Evolutionary conservation across 2,329 filamentous ascomycete species (phyloP).

Genomic region (Ophiocordyceps camponoti-leonardi): DNA sequence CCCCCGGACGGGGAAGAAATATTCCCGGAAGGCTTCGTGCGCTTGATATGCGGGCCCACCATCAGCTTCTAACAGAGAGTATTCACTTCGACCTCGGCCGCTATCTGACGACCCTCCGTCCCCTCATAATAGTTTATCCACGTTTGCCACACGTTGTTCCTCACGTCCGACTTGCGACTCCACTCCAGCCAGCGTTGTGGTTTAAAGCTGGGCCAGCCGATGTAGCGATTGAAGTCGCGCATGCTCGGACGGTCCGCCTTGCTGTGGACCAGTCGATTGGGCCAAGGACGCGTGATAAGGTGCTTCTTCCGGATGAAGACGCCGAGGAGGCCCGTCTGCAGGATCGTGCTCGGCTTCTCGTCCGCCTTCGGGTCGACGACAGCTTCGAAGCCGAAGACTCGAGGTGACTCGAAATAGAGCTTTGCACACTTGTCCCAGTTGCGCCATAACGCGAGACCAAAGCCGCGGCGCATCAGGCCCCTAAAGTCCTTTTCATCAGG

Average conservation of each 20-base stretch:
- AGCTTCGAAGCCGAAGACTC: slow-evolving; percentile 1
- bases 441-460: slow-evolving; percentile 8
- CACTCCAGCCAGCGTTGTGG: slow-evolving; percentile 12
- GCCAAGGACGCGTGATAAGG: slow-evolving; percentile 8
- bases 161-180: slow-evolving; percentile 5
- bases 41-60: too few species aligned
- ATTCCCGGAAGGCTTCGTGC: too few species aligned
- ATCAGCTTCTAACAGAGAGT: too few species aligned
- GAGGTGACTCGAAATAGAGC: slow-evolving; percentile 3
- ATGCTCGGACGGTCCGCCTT: slow-evolving; percentile 2
- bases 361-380: background rate
- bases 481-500: background rate
- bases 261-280: slow-evolving; percentile 6
- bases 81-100: too few species aligned
- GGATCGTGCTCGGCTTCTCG: slow-evolving; percentile 1
- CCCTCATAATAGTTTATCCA: too few species aligned
- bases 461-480: slow-evolving; percentile 3
- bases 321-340: slow-evolving; percentile 6
- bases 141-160: background rate
- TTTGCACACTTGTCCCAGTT: slow-evolving; percentile 10
- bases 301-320: slow-evolving; percentile 6
- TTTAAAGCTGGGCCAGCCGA: slow-evolving; percentile 7
- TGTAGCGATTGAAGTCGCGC: slow-evolving; percentile 7
- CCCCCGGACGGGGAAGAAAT: too few species aligned
- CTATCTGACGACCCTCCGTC: background rate